Percentiles rank a stretch among this genome's conserved stretches.
phyloP scores from a whole-genome alignment of 208 protist genomes.

The Wallacemonas collosoma region DNA sequence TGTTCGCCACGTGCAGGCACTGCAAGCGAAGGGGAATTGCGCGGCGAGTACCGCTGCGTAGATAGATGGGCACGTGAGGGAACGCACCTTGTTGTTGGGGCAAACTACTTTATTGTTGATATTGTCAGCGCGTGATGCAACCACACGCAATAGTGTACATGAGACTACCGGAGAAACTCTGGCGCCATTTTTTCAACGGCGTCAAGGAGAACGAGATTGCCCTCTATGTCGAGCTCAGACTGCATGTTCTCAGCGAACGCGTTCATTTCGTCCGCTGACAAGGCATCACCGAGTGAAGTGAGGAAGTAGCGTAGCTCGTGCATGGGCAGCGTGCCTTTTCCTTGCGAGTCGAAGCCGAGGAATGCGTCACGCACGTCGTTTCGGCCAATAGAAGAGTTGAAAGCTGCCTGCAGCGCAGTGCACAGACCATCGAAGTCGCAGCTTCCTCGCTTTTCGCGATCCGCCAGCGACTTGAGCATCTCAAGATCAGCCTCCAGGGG shows the following conservation, averaged over 20 bases:
- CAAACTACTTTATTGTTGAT: neutral
- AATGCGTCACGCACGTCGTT: constrained; percentile 93
- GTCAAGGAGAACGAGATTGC: constrained; percentile 79
- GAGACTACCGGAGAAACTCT: constrained; percentile 66
- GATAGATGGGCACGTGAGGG: too few relatives aligned
- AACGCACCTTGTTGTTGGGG: too few relatives aligned
- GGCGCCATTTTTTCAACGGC: constrained; percentile 86
- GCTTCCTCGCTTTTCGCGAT: constrained; percentile 63
- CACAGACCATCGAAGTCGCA: constrained; percentile 83
- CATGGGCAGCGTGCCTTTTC: constrained; percentile 90
- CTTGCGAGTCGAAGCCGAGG: constrained; percentile 93
- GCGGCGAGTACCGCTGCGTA: too few relatives aligned
- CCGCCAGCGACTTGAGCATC: constrained; percentile 53
- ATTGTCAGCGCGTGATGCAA: neutral
- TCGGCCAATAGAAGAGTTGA: constrained; percentile 45
- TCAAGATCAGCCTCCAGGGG: constrained; percentile 71
- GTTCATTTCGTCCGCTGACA: constrained; percentile 92
- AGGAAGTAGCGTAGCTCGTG: constrained; percentile 94
- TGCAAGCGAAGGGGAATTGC: too few relatives aligned
- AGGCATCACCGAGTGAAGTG: constrained; percentile 92
- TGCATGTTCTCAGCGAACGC: constrained; percentile 86
- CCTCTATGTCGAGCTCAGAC: constrained; percentile 88
- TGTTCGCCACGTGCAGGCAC: too few relatives aligned
- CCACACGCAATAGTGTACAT: constrained; percentile 1
- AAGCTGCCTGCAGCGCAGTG: constrained; percentile 59